phyloP scores from a whole-genome alignment of 768 basidiomycete genomes.

The Rhodotorula diobovata region DNA sequence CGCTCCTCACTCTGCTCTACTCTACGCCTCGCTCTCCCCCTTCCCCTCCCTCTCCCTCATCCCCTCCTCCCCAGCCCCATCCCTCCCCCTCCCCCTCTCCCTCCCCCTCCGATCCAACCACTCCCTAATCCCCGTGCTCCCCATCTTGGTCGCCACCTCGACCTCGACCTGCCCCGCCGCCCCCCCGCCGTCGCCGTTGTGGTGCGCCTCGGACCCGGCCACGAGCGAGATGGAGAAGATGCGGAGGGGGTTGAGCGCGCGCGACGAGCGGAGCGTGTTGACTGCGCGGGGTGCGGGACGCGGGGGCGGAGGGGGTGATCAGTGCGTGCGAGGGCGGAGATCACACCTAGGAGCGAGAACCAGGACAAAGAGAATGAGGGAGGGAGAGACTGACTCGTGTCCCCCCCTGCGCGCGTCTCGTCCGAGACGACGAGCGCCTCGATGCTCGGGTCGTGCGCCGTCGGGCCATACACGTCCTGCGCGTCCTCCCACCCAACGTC shows the following conservation, averaged over 20 bases:
- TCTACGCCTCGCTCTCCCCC: no score
- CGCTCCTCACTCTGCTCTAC: no score
- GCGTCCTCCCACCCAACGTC: no score
- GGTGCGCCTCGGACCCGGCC: slow-evolving; percentile 52
- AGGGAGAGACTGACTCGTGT: slow-evolving; percentile 58
- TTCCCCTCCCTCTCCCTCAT: no score
- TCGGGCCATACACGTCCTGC: slow-evolving; percentile 83
- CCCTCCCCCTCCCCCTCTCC: no score
- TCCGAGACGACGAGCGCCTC: slow-evolving; percentile 86
- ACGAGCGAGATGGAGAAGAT: slow-evolving; percentile 86
- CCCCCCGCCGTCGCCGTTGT: slow-evolving; percentile 45
- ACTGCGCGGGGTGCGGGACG: slow-evolving; percentile 52
- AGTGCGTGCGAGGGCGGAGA: not conserved
- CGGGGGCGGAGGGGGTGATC: not conserved
- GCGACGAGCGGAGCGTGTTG: slow-evolving; percentile 57
- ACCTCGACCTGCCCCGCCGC: slow-evolving; percentile 56
- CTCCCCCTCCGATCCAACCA: slow-evolving; percentile 54
- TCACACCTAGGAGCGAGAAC: no score
- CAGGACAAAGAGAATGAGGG: not conserved
- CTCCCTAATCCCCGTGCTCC: slow-evolving; percentile 84
- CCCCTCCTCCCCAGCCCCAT: no score
- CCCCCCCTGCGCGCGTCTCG: slow-evolving; percentile 75
- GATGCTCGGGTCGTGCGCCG: slow-evolving; percentile 77
- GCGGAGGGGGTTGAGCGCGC: slow-evolving; percentile 59
- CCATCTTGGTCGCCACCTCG: slow-evolving; percentile 78